Evolutionary conservation across 768 basidiomycete species (phyloP).

Genomic region (Mrakia frigida): DNA sequence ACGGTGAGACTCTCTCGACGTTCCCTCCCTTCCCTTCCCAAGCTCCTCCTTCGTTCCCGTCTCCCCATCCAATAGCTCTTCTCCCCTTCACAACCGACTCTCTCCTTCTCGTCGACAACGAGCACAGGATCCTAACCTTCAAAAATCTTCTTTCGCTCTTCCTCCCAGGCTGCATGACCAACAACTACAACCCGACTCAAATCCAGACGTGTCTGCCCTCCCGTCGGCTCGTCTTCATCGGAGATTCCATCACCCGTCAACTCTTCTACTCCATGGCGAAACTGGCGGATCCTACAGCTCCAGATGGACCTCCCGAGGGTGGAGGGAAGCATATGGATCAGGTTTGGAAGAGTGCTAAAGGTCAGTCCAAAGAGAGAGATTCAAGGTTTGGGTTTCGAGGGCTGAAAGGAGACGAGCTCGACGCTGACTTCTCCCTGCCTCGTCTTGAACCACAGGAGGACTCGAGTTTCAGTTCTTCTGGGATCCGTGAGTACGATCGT

Average conservation of each 20-base stretch:
- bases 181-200: conserved; percentile 41
- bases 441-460: conserved; percentile 29
- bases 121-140: too few relatives aligned
- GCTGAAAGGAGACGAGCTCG: conserved; percentile 43
- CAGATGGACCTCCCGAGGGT: conserved; percentile 46
- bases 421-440: conserved; percentile 51
- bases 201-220: conserved; percentile 39
- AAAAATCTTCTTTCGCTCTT: conserved; percentile 4
- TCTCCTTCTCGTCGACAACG: too few relatives aligned
- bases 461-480: conserved; percentile 59
- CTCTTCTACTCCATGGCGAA: conserved; percentile 72
- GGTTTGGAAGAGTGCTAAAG: conserved; percentile 19
- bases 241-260: conserved; percentile 75
- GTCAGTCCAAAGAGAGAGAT: conserved; percentile 33
- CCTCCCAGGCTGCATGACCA: conserved; percentile 68
- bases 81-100: neutral
- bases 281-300: conserved; percentile 51
- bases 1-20: conserved; percentile 51
- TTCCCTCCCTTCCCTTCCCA: conserved; percentile 35
- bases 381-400: conserved; percentile 39
- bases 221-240: conserved; percentile 66
- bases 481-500: conserved; percentile 66
- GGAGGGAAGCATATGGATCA: conserved; percentile 63
- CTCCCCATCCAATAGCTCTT: neutral
- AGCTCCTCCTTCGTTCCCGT: neutral